Evolutionary conservation across 371 early-diverging fungal species (phyloP).

Genomic region (Quaeritorhiza haematococci): DNA sequence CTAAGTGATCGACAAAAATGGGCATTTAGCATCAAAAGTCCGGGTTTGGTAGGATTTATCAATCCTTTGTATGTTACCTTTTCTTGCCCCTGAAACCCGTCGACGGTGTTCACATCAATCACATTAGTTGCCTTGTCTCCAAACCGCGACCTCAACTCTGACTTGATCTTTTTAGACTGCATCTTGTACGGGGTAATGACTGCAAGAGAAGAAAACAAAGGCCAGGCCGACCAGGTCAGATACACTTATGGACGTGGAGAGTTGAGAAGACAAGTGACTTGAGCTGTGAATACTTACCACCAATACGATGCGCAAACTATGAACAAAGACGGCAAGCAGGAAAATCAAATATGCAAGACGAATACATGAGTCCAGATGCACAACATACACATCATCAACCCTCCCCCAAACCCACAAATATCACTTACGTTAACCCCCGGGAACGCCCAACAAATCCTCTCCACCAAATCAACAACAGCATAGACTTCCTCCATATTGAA

Average conservation of each 20-base stretch:
- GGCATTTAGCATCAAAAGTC: constrained; percentile 20
- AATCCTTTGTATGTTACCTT: no score
- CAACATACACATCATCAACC: background rate
- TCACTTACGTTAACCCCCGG: constrained; percentile 53
- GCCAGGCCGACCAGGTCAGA: background rate
- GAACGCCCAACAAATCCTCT: constrained; percentile 47
- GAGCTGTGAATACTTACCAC: constrained; percentile 24
- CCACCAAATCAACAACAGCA: constrained; percentile 68
- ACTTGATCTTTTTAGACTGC: constrained; percentile 70
- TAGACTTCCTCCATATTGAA: constrained; percentile 77
- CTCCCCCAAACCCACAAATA: background rate
- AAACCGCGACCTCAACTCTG: constrained; percentile 57
- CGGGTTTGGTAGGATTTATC: no score
- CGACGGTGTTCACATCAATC: constrained; percentile 91
- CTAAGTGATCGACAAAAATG: constrained; percentile 8
- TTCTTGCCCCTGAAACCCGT: constrained; percentile 99
- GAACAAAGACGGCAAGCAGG: background rate
- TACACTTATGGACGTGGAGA: background rate
- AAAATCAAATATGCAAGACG: background rate
- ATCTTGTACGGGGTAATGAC: constrained; percentile 91
- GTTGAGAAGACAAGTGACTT: background rate
- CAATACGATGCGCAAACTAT: constrained; percentile 71
- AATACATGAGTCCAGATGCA: background rate
- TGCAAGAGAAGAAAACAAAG: background rate
- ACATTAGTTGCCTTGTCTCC: constrained; percentile 59